Conservation (phyloP, 306 rosid genomes). For the Clitoria ternatea region DNA sequence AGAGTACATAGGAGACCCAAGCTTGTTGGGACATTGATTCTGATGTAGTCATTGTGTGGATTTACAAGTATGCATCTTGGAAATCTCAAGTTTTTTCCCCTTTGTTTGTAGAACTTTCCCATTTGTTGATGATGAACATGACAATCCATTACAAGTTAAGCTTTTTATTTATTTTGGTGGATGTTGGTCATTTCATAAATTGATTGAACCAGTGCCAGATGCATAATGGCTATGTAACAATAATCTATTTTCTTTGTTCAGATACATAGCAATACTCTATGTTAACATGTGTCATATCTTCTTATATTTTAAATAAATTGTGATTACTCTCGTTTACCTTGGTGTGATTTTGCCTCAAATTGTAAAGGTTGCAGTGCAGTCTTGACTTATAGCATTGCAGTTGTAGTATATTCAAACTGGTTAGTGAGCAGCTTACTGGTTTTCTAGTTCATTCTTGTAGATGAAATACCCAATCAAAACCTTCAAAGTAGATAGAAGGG, state of each 20-base stretch:
- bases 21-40: slow-evolving; percentile 66
- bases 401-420: not conserved
- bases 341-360: not conserved
- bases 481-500: not conserved
- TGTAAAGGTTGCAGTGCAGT: not conserved
- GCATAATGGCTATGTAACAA: not conserved
- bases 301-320: not conserved
- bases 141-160: not conserved
- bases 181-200: not conserved
- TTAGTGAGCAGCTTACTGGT: not conserved
- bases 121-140: not conserved
- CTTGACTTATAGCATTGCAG: not conserved
- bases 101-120: not conserved
- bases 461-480: not conserved
- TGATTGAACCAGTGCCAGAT: not conserved
- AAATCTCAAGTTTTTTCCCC: not conserved
- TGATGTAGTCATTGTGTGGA: not conserved
- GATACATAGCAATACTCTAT: not conserved
- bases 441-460: not conserved
- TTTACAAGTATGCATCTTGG: slow-evolving; percentile 21
- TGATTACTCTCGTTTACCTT: not conserved
- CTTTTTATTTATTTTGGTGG: not conserved
- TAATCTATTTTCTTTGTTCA: not conserved
- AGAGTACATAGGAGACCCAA: slow-evolving; percentile 81
- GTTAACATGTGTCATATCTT: not conserved